Evolutionary conservation across 108 stramenopile genomes (phyloP).

Genomic region (Nannochloropsis salina): DNA sequence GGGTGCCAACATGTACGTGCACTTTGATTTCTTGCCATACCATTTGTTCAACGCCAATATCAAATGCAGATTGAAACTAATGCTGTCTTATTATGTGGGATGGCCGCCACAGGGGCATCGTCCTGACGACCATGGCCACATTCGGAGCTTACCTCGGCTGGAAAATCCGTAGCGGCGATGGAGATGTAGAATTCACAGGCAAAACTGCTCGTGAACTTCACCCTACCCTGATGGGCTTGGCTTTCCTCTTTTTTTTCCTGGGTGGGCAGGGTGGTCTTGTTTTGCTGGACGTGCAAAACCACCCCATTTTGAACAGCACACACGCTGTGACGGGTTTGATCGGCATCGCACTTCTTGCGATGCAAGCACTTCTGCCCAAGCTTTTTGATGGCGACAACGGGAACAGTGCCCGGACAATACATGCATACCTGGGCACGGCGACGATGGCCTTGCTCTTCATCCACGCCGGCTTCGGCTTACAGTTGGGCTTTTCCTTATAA

Average conservation of each 20-base stretch:
- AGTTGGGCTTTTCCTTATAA: slow-evolving; percentile 52
- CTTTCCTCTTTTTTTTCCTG: slow-evolving; percentile 57
- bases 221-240: slow-evolving; percentile 51
- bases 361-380: slow-evolving; percentile 53
- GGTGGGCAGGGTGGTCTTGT: slow-evolving; percentile 60
- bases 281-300: slow-evolving; percentile 49
- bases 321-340: slow-evolving; percentile 50
- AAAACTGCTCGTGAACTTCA: slow-evolving; percentile 58
- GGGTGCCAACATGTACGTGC: background rate
- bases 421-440: slow-evolving; percentile 57
- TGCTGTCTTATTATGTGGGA: too few species aligned
- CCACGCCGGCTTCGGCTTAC: slow-evolving; percentile 48
- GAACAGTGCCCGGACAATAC: slow-evolving; percentile 43
- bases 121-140: slow-evolving; percentile 53
- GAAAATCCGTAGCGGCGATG: slow-evolving; percentile 56
- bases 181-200: slow-evolving; percentile 49
- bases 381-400: slow-evolving; percentile 34
- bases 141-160: slow-evolving; percentile 51
- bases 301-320: slow-evolving; percentile 48
- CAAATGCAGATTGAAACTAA: too few species aligned
- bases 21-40: too few species aligned
- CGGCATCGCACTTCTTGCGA: slow-evolving; percentile 25
- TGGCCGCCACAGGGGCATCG: slow-evolving; percentile 17
- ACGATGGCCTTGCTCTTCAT: slow-evolving; percentile 55
- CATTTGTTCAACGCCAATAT: too few species aligned